A percentile compares a stretch with the other conserved stretches of the same genome.
These are phyloP conservation scores for Leccinum angustisporum DNA, from an alignment of 1,284 basidiomycete genomes.

Conservation along the genomic window DNA sequence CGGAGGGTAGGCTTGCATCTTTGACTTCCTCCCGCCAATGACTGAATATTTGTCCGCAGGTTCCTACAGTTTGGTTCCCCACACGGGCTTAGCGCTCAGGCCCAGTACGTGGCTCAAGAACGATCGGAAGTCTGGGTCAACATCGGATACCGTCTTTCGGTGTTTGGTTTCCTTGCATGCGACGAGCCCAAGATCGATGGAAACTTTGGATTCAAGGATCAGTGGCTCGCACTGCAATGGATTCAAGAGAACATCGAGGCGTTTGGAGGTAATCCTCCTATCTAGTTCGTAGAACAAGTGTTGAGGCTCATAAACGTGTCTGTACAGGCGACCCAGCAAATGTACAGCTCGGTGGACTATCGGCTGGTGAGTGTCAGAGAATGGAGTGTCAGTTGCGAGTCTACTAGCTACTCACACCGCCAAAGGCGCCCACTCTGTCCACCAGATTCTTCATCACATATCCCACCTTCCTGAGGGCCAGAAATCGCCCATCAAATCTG, in stretches of 20 bases:
- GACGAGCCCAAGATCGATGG: conserved; percentile 59
- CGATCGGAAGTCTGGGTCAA: conserved; percentile 71
- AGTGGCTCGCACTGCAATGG: conserved; percentile 31
- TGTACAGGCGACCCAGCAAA: conserved; percentile 53
- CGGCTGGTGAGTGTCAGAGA: conserved; percentile 50
- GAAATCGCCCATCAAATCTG: conserved; percentile 63
- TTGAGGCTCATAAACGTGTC: conserved; percentile 52
- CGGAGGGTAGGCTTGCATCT: conserved; percentile 50
- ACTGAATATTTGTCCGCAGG: conserved; percentile 36
- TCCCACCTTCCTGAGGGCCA: conserved; percentile 60
- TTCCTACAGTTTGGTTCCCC: conserved; percentile 82
- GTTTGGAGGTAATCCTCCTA: conserved; percentile 37
- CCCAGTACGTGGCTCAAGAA: conserved; percentile 64
- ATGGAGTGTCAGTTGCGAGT: not conserved
- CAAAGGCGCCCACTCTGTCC: conserved; percentile 69
- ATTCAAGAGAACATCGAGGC: conserved; percentile 28
- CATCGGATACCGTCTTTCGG: conserved; percentile 69
- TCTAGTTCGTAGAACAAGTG: conserved; percentile 37
- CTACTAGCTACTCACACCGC: not conserved
- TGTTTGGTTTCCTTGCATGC: conserved; percentile 71
- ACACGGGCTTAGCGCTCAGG: conserved; percentile 55
- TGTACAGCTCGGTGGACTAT: conserved; percentile 65
- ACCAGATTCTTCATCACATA: conserved; percentile 70
- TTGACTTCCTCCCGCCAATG: not conserved
- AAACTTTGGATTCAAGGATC: conserved; percentile 81